Evolutionary conservation across 495 filamentous ascomycete species (phyloP), one percentile per base, ranked within the genome.

Genomic region (Polyplosphaeria fusca): DNA sequence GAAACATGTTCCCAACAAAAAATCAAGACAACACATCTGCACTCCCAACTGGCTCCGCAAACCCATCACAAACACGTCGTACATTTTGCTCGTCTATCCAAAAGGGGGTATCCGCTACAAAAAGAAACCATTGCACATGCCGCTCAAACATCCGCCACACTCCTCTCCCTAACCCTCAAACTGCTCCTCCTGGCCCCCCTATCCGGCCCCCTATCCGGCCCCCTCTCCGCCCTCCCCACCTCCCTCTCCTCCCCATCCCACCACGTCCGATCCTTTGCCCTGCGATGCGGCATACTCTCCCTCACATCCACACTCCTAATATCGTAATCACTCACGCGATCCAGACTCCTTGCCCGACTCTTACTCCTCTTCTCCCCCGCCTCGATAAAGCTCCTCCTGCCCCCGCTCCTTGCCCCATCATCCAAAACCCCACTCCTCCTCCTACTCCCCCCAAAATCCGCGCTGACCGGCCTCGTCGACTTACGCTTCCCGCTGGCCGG

Each of bases 181-280:
- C 50, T 54, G 37, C 50, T 54, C 40, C 50, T 28, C 40, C 50
- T 44, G 5, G 40, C 27, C 43, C 40, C 39, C 55, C 74, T 71
- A 39, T 47, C 28, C 22, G 18, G 19, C 26, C 18, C 26, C 26
- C 41, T 47, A 14, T 41, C 40, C 37, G 35, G 18, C 11, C 30
- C 55, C 7, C 55, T 44, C 45, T 35, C 55, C 2, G 5, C 9
- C 27, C 25, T 32, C 47, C 19, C 9, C n/a, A n/a, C n/a, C 3
- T 5, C 5, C 46, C 4, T 27, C 35, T 23, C 22, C 18, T 19
- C 49, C 5, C 52, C 52, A 28, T 62, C 59, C 59, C 59, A 62
- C 59, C 59, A 62, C 52, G 59, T 39, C 52, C 45, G 46, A 40
- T 52, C 59, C 47, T 62, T 62, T 32, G 30, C 16, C 39, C 59